Evolutionary conservation across 208 protist genomes (phyloP), one percentile per base, ranked within the genome.

Genomic region (Phytomonas sp.): DNA sequence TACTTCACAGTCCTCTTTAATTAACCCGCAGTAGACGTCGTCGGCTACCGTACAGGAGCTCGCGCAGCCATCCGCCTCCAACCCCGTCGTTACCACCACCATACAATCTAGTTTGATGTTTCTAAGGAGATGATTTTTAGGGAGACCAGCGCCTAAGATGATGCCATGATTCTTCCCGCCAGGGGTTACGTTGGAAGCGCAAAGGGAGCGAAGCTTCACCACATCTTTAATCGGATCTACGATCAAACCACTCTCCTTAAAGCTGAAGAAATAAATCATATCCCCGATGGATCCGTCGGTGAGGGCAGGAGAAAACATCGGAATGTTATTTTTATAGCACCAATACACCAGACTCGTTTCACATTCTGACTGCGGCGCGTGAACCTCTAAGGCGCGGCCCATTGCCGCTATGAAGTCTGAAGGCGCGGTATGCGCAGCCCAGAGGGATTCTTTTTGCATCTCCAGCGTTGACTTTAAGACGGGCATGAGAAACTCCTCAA

Each of bases 251-350:
- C 98, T 98, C 13, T 97, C 90, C 5, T 92, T 96, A 60, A 97
- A 99, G 26, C 97, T 98, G 83, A 99, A 98, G 78, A 99, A 99
- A 82, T 98, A 99, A 60, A 99, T 92, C 98, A 99, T 99, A 81
- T 99, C 99, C 28, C 99, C 99, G 68, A 99, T 97, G 6, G 96
- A 99, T 11, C 98, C 98, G 71, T 99, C 98, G 30, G 98, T 99
- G 11, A 99, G 56, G 0, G 99, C 98, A 11, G 99, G 99, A 40
- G 92, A 99, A 84, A 99, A 99, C 26, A 99, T 87, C 17, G 99
- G 98, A 68, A 99, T 99, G 63, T 96, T 74, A 80, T 99, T 99
- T 69, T 94, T 96, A 77, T 91, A 83, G 64, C 95, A 97, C 99
- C 99, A 99, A 81, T 99, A 99, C 62, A 98, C 89, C 26, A 99